These are phyloP conservation scores for Hydnum rufescens DNA, from an alignment of 768 basidiomycete genomes.

Conservation along the genomic window DNA sequence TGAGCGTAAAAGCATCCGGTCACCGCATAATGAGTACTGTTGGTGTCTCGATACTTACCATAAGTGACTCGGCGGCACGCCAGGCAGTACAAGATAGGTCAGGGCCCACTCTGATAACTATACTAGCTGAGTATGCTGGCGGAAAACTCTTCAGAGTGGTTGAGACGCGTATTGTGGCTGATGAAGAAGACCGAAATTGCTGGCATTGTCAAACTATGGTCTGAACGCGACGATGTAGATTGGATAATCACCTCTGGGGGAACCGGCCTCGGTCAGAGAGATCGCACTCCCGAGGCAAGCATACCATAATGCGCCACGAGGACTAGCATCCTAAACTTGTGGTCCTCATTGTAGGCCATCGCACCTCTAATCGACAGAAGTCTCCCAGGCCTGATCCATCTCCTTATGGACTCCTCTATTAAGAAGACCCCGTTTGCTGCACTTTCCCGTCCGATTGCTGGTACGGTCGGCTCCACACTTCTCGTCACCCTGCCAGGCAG, in stretches of 20 bases:
- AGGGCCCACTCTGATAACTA: background rate
- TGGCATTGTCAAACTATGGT: constrained; percentile 28
- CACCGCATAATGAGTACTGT: no score
- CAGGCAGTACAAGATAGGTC: background rate
- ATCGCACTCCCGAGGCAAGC: constrained; percentile 64
- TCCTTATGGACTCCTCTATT: constrained; percentile 48
- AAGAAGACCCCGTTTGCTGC: constrained; percentile 62
- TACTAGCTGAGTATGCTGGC: background rate
- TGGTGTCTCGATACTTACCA: background rate
- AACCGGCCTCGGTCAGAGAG: constrained; percentile 66
- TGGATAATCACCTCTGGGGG: constrained; percentile 74
- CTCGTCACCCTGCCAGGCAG: constrained; percentile 72
- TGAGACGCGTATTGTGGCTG: constrained; percentile 33
- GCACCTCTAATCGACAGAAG: constrained; percentile 25
- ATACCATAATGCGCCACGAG: background rate
- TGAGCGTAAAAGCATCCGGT: no score
- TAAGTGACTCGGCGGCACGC: background rate
- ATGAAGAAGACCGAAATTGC: constrained; percentile 37
- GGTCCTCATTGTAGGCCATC: constrained; percentile 27
- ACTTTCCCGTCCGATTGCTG: constrained; percentile 66
- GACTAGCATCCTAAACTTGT: background rate
- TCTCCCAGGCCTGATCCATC: constrained; percentile 48
- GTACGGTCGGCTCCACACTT: constrained; percentile 39
- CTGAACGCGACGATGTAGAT: constrained; percentile 29
- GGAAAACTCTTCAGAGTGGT: constrained; percentile 3